Evolutionary conservation across 208 protist species (phyloP).

Genomic region (Trypanosoma melophagium): DNA sequence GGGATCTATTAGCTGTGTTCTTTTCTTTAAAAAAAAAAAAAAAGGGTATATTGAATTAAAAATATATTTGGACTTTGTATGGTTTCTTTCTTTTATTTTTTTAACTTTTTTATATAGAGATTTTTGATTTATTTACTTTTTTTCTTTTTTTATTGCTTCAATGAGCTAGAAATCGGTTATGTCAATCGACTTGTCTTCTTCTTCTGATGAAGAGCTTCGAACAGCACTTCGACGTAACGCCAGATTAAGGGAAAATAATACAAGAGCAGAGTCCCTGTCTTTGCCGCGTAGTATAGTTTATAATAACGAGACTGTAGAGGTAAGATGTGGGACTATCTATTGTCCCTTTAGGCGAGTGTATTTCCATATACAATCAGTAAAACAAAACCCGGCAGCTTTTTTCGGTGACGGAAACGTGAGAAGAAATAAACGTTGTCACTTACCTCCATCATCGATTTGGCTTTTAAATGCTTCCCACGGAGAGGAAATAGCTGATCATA

Average conservation of each 20-base stretch:
- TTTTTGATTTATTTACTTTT: constrained; percentile 1
- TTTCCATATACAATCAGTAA: constrained; percentile 53
- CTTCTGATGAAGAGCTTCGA: constrained; percentile 59
- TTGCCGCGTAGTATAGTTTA: constrained; percentile 28
- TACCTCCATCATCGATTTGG: constrained; percentile 38
- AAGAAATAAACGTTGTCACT: constrained; percentile 26
- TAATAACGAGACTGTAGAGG: constrained; percentile 33
- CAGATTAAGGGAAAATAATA: constrained; percentile 15
- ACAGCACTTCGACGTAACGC: constrained; percentile 42
- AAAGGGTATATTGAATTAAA: neutral
- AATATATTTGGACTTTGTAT: neutral
- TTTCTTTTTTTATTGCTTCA: neutral
- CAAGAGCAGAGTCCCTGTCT: constrained; percentile 20
- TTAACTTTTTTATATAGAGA: neutral
- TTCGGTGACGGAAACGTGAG: constrained; percentile 59
- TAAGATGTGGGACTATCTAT: constrained; percentile 54
- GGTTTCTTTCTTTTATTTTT: no score
- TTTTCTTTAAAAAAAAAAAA: constrained; percentile 6
- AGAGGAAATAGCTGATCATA: constrained; percentile 3
- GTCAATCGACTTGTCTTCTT: constrained; percentile 59
- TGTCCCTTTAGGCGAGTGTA: constrained; percentile 54
- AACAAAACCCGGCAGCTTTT: constrained; percentile 41
- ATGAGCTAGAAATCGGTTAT: constrained; percentile 10
- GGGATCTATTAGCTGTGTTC: constrained; percentile 16
- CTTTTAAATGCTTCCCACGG: constrained; percentile 30